Conservation (phyloP, 1,284 basidiomycete species). For the Puccinia polysora region DNA sequence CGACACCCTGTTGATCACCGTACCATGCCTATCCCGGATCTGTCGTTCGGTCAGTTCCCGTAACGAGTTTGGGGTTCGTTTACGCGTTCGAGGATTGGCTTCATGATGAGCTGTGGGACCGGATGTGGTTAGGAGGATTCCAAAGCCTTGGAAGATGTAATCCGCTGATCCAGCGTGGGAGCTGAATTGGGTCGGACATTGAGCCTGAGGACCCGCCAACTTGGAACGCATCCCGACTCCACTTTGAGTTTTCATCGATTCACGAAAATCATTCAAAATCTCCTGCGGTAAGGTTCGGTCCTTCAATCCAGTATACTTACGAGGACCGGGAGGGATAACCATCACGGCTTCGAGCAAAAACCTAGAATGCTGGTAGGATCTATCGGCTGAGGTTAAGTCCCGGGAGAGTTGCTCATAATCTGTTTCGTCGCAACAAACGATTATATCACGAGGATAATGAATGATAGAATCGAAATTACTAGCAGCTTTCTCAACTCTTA, state of each 20-base stretch:
- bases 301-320: slow-evolving; percentile 6
- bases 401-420: neutral
- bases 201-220: neutral
- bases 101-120: neutral
- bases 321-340: neutral
- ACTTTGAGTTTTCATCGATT: slow-evolving; percentile 20
- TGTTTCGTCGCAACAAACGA: slow-evolving; percentile 1
- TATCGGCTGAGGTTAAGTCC: neutral
- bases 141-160: slow-evolving; percentile 17
- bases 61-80: neutral
- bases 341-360: slow-evolving; percentile 36
- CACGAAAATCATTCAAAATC: neutral
- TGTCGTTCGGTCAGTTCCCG: neutral
- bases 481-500: neutral
- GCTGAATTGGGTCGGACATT: neutral
- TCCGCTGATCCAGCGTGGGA: neutral
- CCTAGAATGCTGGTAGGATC: neutral
- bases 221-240: slow-evolving; percentile 24
- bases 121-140: slow-evolving; percentile 9
- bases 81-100: neutral
- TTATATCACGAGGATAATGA: neutral
- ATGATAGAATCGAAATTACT: neutral
- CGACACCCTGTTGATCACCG: neutral
- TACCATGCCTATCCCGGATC: neutral
- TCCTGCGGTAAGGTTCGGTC: slow-evolving; percentile 19